Evolutionary conservation across 108 stramenopile species (phyloP), one percentile per base, ranked within the genome.

Genomic region (Pelagomonas calceolata): DNA sequence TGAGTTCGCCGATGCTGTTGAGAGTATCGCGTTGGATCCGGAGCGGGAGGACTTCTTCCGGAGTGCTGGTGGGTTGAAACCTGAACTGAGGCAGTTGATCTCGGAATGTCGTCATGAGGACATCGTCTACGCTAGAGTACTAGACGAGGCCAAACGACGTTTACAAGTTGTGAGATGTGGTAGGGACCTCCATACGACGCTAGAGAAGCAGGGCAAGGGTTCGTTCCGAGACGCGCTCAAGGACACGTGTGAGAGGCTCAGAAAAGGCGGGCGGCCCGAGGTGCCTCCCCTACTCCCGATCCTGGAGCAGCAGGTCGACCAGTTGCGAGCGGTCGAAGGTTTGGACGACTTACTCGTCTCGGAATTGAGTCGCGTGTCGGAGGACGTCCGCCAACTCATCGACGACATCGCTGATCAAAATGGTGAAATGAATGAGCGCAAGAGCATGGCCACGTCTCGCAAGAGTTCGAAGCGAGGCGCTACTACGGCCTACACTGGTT

Each of bases 201-300:
- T 82, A 14, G 80, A 76, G 32, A 68, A 78, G 68, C 78, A 78
- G 65, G 81, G 81, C 21, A 79, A 79, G 60, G 30, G 37, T 35
- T 32, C 32, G 32, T 9, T 73, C 32, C 33, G 73, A 30, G 66
- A 72, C 72, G 37, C 32, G 31, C 35, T 76, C 18, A 67, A 36
- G 14, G 78, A 79, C 73, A 76, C 78, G 10, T 46, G 77, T 32
- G 78, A 79, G 72, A 67, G 78, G 9, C 72, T 79, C 16, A 67
- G 78, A 10, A 79, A 77, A 37, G 75, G 76, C 4, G 44, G 73
- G 1, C 76, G 73, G 68, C 66, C 33, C 30, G 78, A 76, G 33
- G 34, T 77, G 29, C 68, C 72, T 17, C 36, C 76, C 32, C 73
- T 79, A n/a, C 73, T 79, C 34, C 68, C 66, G 21, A 30, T 68